These are phyloP conservation scores for Zasmidium cellare DNA, from an alignment of 2,329 filamentous ascomycete genomes.

Conservation along the genomic window DNA sequence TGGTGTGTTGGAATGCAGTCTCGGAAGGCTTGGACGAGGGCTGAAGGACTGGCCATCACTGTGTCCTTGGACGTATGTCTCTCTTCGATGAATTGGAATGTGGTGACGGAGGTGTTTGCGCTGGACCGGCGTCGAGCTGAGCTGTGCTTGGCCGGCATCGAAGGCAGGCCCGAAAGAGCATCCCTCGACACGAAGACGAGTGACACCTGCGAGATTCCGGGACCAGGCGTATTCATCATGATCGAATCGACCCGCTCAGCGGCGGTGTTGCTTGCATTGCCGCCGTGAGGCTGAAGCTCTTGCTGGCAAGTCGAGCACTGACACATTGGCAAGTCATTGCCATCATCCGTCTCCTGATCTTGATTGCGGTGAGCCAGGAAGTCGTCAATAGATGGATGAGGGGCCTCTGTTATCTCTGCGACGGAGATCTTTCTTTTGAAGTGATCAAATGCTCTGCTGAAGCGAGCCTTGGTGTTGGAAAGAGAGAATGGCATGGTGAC, in stretches of 20 bases:
- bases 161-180: too few species aligned
- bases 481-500: neutral
- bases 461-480: neutral
- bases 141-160: too few species aligned
- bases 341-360: neutral
- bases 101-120: too few species aligned
- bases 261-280: neutral
- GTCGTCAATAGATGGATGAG: neutral
- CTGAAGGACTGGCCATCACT: neutral
- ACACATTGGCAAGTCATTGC: neutral
- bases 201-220: neutral
- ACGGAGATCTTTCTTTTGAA: neutral
- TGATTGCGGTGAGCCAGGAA: neutral
- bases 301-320: neutral
- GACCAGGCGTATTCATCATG: neutral
- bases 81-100: neutral
- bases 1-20: slow-evolving; percentile 3
- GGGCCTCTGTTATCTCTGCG: neutral
- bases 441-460: neutral
- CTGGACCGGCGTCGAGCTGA: too few species aligned
- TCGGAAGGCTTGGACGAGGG: neutral
- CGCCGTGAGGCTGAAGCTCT: neutral
- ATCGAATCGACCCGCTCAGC: neutral
- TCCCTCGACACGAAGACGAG: neutral
- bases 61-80: neutral